phyloP scores from a whole-genome alignment of 352 stramenopile genomes.

The Globisporangium cylindrosporum region DNA sequence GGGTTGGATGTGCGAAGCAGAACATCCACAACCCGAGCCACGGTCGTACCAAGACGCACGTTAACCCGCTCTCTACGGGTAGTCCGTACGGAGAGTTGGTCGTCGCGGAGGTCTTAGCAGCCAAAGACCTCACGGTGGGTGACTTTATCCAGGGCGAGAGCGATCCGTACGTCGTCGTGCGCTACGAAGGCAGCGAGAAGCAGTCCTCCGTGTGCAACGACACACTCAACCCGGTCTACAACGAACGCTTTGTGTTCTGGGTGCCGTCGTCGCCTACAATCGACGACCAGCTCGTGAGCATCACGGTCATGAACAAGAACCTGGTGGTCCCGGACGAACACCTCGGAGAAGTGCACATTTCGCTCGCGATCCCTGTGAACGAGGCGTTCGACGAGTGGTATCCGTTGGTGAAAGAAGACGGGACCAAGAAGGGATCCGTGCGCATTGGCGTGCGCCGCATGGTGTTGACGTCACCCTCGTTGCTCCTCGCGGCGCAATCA shows the following conservation, averaged over 20 bases:
- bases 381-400: constrained; percentile 72
- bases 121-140: constrained; percentile 38
- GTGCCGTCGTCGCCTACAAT: constrained; percentile 42
- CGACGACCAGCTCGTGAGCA: constrained; percentile 39
- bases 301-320: constrained; percentile 51
- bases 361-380: constrained; percentile 59
- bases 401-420: constrained; percentile 55
- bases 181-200: constrained; percentile 34
- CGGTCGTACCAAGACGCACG: constrained; percentile 12
- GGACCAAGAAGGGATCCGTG: constrained; percentile 49
- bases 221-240: constrained; percentile 38
- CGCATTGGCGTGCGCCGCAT: constrained; percentile 51
- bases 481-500: constrained; percentile 45
- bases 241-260: constrained; percentile 78
- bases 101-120: constrained; percentile 61
- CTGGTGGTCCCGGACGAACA: constrained; percentile 42
- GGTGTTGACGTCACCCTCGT: constrained; percentile 47
- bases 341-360: constrained; percentile 68
- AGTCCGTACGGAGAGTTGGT: constrained; percentile 67
- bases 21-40: constrained; percentile 53
- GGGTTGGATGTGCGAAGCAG: constrained; percentile 27
- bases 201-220: constrained; percentile 28
- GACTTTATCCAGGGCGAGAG: constrained; percentile 38
- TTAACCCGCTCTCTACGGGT: constrained; percentile 30
- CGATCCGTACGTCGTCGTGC: constrained; percentile 46